Conservation (phyloP, 2,329 filamentous ascomycete genomes). For the Beauveria medogensis region DNA sequence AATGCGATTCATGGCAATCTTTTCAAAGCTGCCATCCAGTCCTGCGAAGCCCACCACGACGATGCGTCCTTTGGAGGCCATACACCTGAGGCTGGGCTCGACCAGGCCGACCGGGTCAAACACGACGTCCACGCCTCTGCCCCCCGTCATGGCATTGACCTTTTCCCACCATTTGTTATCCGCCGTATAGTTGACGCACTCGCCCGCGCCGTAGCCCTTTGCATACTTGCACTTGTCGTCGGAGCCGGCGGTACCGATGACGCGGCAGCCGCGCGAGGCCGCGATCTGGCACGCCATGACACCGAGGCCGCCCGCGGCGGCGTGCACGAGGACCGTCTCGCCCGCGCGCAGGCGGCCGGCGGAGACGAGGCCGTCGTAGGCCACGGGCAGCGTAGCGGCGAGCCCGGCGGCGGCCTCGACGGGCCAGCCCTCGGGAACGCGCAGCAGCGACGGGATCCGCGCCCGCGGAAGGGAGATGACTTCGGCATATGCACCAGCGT, state of each 20-base stretch:
- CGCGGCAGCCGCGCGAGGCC: conserved; percentile 41
- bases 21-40: conserved; percentile 42
- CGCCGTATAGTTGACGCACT: conserved; percentile 31
- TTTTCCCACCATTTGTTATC: conserved; percentile 39
- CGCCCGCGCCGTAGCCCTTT: conserved; percentile 30
- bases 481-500: conserved; percentile 44
- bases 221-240: conserved; percentile 35
- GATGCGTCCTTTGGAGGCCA: conserved; percentile 45
- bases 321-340: conserved; percentile 45
- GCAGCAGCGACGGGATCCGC: conserved; percentile 25
- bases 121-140: conserved; percentile 47
- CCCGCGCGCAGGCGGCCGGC: conserved; percentile 33
- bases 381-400: conserved; percentile 44
- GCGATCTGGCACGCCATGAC: conserved; percentile 49
- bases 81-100: conserved; percentile 43
- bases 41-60: conserved; percentile 53
- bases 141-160: conserved; percentile 38
- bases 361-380: conserved; percentile 40
- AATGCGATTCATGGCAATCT: conserved; percentile 45
- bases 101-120: conserved; percentile 52
- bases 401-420: conserved; percentile 44
- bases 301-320: conserved; percentile 47
- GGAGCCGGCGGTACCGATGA: conserved; percentile 44
- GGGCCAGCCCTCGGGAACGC: conserved; percentile 36
- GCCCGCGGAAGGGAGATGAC: conserved; percentile 34